Evolutionary conservation across 1,284 basidiomycete species (phyloP), one percentile per base, ranked within the genome.

Genomic region (Coniophora puteana): DNA sequence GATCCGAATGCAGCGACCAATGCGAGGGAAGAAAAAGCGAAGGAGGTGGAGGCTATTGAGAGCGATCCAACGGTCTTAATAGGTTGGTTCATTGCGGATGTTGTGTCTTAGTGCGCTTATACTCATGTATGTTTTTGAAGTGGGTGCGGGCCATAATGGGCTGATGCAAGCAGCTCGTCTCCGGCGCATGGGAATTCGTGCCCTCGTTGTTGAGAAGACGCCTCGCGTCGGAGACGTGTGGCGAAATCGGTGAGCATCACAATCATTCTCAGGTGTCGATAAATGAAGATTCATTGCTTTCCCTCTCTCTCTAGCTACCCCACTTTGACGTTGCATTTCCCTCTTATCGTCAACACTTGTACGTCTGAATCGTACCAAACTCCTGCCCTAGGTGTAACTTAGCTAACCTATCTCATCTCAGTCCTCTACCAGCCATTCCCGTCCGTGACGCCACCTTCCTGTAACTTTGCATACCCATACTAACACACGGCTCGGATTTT

Each of bases 21-120:
- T 12, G 55, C 51, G 58, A 42, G 49, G 35, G 50, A 51, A n/a
- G 34, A 32, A 28, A 55, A 47, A 3, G 49, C 10, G 8, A 45
- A 34, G 2, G 45, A 59, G 28, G 35, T 41, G 5, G 26, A 49
- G 7, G 48, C 59, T 29, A 37, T 38, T 14, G 27, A 45, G 14
- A 31, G 40, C 4, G 47, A 61, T 28, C 62, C 58, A 3, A 41
- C 49, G 2, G 61, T 62, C 4, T 39, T 62, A n/a, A 16, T 62
- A 29, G 44, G n/a, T n/a, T n/a, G n/a, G n/a, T n/a, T n/a, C n/a
- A n/a, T n/a, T n/a, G n/a, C n/a, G n/a, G n/a, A n/a, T n/a, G n/a
- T n/a, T n/a, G n/a, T n/a, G n/a, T n/a, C n/a, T n/a, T n/a, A n/a
- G n/a, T n/a, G n/a, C n/a, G n/a, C n/a, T n/a, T n/a, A n/a, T n/a